Evolutionary conservation across 306 rosid species (phyloP).

Genomic region (Lathyrus tuberosus): DNA sequence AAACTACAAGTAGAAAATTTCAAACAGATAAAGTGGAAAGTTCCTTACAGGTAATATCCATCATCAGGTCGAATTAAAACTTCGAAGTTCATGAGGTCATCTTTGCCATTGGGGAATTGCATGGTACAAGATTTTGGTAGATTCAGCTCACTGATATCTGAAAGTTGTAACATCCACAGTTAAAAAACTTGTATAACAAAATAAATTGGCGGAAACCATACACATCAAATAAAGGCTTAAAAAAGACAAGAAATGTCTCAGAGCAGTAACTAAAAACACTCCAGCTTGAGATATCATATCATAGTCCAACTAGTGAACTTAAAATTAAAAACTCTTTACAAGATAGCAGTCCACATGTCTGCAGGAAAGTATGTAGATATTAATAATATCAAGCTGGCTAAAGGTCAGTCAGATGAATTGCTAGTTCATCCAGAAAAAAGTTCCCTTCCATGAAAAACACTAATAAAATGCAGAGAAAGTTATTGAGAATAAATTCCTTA

Average conservation of each 20-base stretch:
- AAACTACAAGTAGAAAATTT: slow-evolving; percentile 12
- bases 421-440: slow-evolving; percentile 27
- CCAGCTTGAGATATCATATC: slow-evolving; percentile 2
- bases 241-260: background rate
- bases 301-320: slow-evolving; percentile 23
- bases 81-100: slow-evolving; percentile 94
- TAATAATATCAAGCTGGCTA: slow-evolving; percentile 13
- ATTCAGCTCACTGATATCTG: slow-evolving; percentile 95
- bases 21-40: slow-evolving; percentile 27
- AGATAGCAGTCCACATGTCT: slow-evolving; percentile 4
- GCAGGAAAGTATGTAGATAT: background rate
- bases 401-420: slow-evolving; percentile 10
- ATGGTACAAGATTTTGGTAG: slow-evolving; percentile 82
- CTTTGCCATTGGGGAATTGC: slow-evolving; percentile 89
- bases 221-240: slow-evolving; percentile 3
- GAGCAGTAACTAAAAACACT: slow-evolving; percentile 11
- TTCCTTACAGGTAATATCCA: slow-evolving; percentile 79
- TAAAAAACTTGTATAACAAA: slow-evolving; percentile 30
- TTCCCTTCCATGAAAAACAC: background rate
- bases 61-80: slow-evolving; percentile 94
- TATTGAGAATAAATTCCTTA: slow-evolving; percentile 2
- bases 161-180: slow-evolving; percentile 40
- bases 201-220: slow-evolving; percentile 17
- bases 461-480: slow-evolving; percentile 1
- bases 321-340: slow-evolving; percentile 16